phyloP scores from a whole-genome alignment of 208 protist genomes.

The Trypanosoma avium region DNA sequence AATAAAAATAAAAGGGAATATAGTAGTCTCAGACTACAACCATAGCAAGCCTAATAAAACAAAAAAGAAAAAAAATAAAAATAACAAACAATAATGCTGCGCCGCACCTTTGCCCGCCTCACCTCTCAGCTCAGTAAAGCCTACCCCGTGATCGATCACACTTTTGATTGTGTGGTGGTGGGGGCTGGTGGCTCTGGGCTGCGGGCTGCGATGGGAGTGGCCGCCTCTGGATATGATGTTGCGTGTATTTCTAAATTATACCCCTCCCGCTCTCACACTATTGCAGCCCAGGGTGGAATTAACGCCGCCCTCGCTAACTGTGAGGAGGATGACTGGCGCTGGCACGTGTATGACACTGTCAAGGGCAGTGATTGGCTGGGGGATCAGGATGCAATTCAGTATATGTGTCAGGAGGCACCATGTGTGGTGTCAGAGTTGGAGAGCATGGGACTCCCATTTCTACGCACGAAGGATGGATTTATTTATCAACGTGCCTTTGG shows the following conservation, averaged over 20 bases:
- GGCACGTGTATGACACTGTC: constrained; percentile 99
- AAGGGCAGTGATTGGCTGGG: constrained; percentile 99
- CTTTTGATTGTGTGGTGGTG: constrained; percentile 98
- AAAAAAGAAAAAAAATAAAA: background rate
- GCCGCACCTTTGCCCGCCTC: constrained; percentile 56
- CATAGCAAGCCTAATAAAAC: too few relatives aligned
- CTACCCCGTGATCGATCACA: constrained; percentile 98
- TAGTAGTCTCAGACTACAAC: background rate
- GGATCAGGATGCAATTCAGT: constrained; percentile 99
- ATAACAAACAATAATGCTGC: constrained; percentile 50
- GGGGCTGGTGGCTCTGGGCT: constrained; percentile 99
- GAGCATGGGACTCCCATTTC: constrained; percentile 98
- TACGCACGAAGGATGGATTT: constrained; percentile 97
- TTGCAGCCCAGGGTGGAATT: constrained; percentile 98
- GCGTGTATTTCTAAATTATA: constrained; percentile 99
- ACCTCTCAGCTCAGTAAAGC: constrained; percentile 50
- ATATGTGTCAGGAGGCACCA: constrained; percentile 98
- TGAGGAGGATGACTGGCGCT: constrained; percentile 98
- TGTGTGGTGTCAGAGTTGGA: constrained; percentile 95
- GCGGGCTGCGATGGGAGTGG: constrained; percentile 97
- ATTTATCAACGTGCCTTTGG: constrained; percentile 99
- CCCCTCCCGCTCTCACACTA: constrained; percentile 99
- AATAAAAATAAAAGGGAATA: background rate
- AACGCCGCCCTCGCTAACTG: constrained; percentile 99
- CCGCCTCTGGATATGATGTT: constrained; percentile 97